These are phyloP conservation scores for Ceriops decandra DNA, from an alignment of 345 rosid genomes.

Conservation along the genomic window DNA sequence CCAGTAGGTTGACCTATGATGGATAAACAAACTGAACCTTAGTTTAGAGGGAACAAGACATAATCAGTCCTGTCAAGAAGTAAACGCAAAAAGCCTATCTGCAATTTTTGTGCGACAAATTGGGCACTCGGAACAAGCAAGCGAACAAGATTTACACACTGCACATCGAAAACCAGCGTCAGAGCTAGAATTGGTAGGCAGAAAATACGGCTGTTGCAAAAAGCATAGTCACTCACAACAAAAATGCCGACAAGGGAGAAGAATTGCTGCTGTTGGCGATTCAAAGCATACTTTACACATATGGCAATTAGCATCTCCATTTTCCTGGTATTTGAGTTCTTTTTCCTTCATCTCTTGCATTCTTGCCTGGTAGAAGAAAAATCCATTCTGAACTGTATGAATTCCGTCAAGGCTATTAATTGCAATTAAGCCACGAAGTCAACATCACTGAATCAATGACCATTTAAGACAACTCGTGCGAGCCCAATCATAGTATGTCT, in stretches of 20 bases:
- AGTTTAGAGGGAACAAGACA: slow-evolving; percentile 23
- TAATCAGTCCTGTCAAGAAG: slow-evolving; percentile 55
- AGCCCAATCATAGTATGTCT: no score
- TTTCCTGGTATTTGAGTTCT: slow-evolving; percentile 61
- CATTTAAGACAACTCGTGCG: no score
- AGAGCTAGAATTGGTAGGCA: neutral
- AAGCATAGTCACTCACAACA: slow-evolving; percentile 59
- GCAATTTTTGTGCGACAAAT: slow-evolving; percentile 93
- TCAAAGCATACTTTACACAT: slow-evolving; percentile 97
- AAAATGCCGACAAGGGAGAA: slow-evolving; percentile 99
- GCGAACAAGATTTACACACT: slow-evolving; percentile 99
- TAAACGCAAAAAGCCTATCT: slow-evolving; percentile 93
- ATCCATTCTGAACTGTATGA: neutral
- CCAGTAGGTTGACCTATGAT: neutral
- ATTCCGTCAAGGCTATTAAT: no score
- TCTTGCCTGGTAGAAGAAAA: slow-evolving; percentile 54
- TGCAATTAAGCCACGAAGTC: no score
- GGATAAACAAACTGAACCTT: slow-evolving; percentile 20
- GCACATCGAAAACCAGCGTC: slow-evolving; percentile 25
- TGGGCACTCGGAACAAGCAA: slow-evolving; percentile 98
- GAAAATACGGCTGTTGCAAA: neutral
- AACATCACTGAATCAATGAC: no score
- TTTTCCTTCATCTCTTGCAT: slow-evolving; percentile 99
- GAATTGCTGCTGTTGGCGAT: slow-evolving; percentile 90
- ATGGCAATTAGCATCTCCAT: slow-evolving; percentile 85